phyloP scores from a whole-genome alignment of 2,329 filamentous ascomycete genomes.

The Colletotrichum sp. region DNA sequence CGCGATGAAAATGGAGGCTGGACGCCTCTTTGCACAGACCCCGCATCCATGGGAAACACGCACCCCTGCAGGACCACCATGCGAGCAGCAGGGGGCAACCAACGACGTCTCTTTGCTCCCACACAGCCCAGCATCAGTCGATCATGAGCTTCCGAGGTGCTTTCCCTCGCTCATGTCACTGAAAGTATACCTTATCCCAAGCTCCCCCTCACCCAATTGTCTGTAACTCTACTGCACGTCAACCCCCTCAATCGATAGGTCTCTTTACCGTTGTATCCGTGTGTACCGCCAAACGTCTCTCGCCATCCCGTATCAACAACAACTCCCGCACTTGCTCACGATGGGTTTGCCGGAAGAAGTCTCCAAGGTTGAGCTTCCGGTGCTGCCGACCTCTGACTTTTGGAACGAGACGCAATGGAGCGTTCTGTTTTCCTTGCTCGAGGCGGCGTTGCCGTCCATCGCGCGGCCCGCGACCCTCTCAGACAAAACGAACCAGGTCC shows the following conservation, averaged over 20 bases:
- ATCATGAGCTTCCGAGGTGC: constrained; percentile 23
- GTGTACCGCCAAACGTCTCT: neutral
- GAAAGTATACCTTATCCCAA: constrained; percentile 8
- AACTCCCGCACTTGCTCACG: neutral
- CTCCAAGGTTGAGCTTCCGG: constrained; percentile 5
- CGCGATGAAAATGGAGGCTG: neutral
- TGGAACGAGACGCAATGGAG: constrained; percentile 58
- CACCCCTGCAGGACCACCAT: constrained; percentile 15
- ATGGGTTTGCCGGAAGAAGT: constrained; percentile 5
- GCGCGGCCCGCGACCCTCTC: constrained; percentile 42
- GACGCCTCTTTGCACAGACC: constrained; percentile 15
- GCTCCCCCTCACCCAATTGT: neutral
- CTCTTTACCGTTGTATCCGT: neutral
- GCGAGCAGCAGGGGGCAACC: constrained; percentile 10
- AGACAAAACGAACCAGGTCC: constrained; percentile 46
- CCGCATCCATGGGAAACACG: constrained; percentile 6
- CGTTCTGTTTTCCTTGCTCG: constrained; percentile 58
- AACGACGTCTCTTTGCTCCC: neutral
- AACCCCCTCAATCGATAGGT: neutral
- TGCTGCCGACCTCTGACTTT: constrained; percentile 34
- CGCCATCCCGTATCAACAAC: neutral
- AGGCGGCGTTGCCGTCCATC: constrained; percentile 67
- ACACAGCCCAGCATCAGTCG: neutral
- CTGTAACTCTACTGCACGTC: neutral
- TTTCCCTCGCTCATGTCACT: neutral